A percentile compares a stretch with the other conserved stretches of the same genome.
These are phyloP conservation scores for Boletus rubescentipes DNA, from an alignment of 768 basidiomycete species.

Conservation along the genomic window DNA sequence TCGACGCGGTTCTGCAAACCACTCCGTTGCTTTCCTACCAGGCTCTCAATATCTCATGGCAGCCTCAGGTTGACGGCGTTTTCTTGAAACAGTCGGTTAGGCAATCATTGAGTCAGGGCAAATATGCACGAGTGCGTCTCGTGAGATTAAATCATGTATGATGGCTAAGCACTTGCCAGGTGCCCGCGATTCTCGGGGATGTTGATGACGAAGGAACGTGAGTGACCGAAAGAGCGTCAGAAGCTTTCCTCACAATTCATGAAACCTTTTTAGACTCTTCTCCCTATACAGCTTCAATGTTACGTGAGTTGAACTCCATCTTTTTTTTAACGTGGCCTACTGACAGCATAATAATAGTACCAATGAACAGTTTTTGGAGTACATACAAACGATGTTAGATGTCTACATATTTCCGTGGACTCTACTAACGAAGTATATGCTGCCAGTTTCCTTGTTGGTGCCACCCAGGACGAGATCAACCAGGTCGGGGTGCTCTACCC, in stretches of 20 bases:
- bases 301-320: conserved; percentile 22
- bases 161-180: not conserved
- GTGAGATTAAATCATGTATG: not conserved
- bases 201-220: conserved; percentile 5
- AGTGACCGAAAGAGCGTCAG: not conserved
- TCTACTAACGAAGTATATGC: not conserved
- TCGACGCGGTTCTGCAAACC: conserved; percentile 10
- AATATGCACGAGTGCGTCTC: conserved; percentile 27
- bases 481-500: conserved; percentile 3
- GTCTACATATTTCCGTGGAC: not conserved
- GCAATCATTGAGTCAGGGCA: conserved; percentile 24
- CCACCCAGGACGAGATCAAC: conserved; percentile 1
- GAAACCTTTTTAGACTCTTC: conserved; percentile 24
- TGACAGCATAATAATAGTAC: conserved; percentile 1
- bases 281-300: conserved; percentile 14
- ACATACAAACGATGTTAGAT: conserved; percentile 2
- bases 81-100: not conserved
- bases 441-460: conserved; percentile 14
- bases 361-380: conserved; percentile 1
- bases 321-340: not conserved
- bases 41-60: conserved; percentile 11
- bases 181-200: not conserved
- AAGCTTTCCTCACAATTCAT: not conserved
- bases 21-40: conserved; percentile 12
- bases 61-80: conserved; percentile 6